These are phyloP conservation scores for Sphaerulina musiva DNA, from an alignment of 2,329 filamentous ascomycete genomes.

Conservation along the genomic window DNA sequence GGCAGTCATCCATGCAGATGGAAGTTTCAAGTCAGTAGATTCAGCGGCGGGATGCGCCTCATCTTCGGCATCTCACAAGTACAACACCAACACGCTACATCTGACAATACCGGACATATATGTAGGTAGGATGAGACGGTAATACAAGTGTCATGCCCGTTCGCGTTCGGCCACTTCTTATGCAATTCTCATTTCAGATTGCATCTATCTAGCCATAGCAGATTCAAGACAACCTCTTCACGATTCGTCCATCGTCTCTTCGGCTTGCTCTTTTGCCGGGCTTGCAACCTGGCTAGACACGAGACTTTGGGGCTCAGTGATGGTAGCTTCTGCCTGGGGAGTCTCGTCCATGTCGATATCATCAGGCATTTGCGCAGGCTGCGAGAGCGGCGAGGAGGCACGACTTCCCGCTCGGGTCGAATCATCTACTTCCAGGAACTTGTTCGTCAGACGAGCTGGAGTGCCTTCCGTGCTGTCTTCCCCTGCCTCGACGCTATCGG, in stretches of 20 bases:
- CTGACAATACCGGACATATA: no score
- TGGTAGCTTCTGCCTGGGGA: slow-evolving; percentile 4
- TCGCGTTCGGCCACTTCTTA: no score
- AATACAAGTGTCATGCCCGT: no score
- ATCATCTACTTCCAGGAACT: slow-evolving; percentile 28
- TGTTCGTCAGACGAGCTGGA: slow-evolving; percentile 24
- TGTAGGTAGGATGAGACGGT: no score
- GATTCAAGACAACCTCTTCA: slow-evolving; percentile 1
- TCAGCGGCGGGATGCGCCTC: no score
- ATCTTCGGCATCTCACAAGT: no score
- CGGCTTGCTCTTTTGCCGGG: slow-evolving; percentile 15
- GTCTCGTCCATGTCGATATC: slow-evolving; percentile 29
- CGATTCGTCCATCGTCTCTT: slow-evolving; percentile 25
- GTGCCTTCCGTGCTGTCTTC: slow-evolving; percentile 12
- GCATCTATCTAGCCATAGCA: background rate
- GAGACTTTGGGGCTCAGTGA: slow-evolving; percentile 14
- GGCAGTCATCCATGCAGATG: no score
- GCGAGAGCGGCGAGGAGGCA: slow-evolving; percentile 21
- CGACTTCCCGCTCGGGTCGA: slow-evolving; percentile 21
- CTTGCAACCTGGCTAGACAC: slow-evolving; percentile 20
- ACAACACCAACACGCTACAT: no score
- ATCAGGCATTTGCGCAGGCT: slow-evolving; percentile 18
- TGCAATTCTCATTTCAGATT: no score
- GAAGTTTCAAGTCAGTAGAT: no score
- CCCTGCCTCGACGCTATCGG: slow-evolving; percentile 29